These are phyloP conservation scores for Taphrina populina DNA, from an alignment of 1,139 yeast genomes.

Conservation along the genomic window DNA sequence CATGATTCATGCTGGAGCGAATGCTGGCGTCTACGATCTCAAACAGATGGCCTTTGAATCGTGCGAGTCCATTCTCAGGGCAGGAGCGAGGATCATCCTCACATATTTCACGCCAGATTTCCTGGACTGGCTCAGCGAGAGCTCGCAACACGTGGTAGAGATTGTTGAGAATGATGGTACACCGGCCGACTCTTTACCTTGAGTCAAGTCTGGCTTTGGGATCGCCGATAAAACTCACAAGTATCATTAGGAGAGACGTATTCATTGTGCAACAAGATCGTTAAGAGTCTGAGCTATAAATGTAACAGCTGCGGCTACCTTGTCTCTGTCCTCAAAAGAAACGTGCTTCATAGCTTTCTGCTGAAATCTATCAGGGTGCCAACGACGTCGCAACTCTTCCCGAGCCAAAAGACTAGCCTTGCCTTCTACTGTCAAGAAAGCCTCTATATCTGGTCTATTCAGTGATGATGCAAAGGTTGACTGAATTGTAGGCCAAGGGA, in stretches of 20 bases:
- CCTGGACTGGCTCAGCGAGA: conserved; percentile 70
- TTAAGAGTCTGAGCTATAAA: conserved; percentile 11
- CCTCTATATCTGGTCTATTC: neutral
- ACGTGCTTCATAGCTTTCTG: conserved; percentile 1
- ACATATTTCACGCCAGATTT: conserved; percentile 95
- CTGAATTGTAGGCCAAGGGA: conserved; percentile 9
- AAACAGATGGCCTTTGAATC: conserved; percentile 88
- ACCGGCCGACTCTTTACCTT: conserved; percentile 24
- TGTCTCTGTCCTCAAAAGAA: neutral
- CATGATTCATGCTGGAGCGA: conserved; percentile 98
- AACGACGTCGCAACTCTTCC: conserved; percentile 10
- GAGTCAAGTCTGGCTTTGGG: no score
- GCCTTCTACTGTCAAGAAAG: conserved; percentile 1
- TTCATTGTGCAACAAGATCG: neutral
- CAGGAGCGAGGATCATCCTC: conserved; percentile 90
- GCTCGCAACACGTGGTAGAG: conserved; percentile 14
- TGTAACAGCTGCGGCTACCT: neutral
- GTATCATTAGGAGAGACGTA: neutral
- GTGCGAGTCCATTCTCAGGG: conserved; percentile 87
- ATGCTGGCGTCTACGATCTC: conserved; percentile 86
- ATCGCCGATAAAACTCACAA: no score
- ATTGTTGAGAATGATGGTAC: conserved; percentile 24
- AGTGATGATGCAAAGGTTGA: neutral
- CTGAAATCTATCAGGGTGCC: conserved; percentile 19
- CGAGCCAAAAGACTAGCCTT: neutral